phyloP scores from a whole-genome alignment of 75 land plant species.

The Cunninghamia lanceolata region DNA sequence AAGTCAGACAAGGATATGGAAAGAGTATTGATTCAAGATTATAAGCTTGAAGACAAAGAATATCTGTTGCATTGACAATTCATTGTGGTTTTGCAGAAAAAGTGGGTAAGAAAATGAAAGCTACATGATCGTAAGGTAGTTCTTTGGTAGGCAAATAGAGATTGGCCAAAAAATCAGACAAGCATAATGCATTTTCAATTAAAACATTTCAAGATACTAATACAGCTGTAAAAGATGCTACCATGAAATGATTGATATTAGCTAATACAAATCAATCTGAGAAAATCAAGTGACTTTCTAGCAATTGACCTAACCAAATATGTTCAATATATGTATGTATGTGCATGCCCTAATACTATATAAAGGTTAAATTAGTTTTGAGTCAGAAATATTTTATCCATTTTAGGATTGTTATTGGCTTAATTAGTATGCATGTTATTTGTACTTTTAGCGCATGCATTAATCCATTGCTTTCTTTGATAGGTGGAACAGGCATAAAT shows the following conservation, averaged over 20 bases:
- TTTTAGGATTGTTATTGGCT: neutral
- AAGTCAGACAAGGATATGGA: too few species aligned
- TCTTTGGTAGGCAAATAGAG: neutral
- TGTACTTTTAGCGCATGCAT: neutral
- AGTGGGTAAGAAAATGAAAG: neutral
- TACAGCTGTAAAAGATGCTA: neutral
- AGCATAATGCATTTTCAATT: neutral
- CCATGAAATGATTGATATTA: neutral
- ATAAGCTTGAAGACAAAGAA: neutral
- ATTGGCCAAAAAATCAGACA: neutral
- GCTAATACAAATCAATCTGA: neutral
- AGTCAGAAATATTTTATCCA: neutral
- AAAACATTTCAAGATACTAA: neutral
- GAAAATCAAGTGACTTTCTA: neutral
- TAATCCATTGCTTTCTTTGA: conserved; percentile 13
- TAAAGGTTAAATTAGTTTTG: neutral
- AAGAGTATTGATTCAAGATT: neutral
- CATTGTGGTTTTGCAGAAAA: neutral
- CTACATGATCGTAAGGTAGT: neutral
- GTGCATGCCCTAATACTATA: neutral
- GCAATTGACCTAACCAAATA: neutral
- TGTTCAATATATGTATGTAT: neutral
- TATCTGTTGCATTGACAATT: neutral
- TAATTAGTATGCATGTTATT: neutral
- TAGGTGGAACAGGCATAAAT: conserved; percentile 94